These are phyloP conservation scores for Stephania yunnanensis DNA, from an alignment of 164 flowering plant species.

Conservation along the genomic window DNA sequence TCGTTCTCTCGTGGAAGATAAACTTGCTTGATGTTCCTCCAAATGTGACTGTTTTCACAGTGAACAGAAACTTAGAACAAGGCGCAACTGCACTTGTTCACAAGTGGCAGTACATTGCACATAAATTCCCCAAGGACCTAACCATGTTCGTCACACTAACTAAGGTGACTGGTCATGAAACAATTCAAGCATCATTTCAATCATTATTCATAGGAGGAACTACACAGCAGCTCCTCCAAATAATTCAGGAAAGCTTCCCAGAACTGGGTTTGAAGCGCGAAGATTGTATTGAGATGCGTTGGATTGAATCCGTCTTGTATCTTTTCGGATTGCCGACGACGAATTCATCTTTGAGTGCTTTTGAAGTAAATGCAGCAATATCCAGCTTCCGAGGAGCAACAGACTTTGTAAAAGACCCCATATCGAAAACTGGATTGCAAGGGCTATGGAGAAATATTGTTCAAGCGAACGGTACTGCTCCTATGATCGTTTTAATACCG, in stretches of 20 bases:
- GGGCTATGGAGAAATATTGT: constrained; percentile 9
- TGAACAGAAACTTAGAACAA: too few relatives aligned
- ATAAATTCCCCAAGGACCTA: too few relatives aligned
- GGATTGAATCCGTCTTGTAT: not conserved
- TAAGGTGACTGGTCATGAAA: too few relatives aligned
- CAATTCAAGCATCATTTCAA: not conserved
- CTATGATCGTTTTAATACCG: not conserved
- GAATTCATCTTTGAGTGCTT: not conserved
- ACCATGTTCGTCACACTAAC: too few relatives aligned
- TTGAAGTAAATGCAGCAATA: not conserved
- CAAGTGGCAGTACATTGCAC: too few relatives aligned
- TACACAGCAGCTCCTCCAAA: not conserved
- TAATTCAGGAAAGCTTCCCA: constrained; percentile 1
- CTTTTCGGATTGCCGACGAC: not conserved
- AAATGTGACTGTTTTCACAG: too few relatives aligned
- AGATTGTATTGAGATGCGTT: constrained; percentile 3
- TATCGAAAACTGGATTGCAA: constrained; percentile 13
- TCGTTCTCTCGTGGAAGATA: too few relatives aligned
- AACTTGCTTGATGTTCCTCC: too few relatives aligned
- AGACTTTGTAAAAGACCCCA: constrained; percentile 11
- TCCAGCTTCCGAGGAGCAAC: not conserved
- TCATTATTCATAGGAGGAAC: not conserved
- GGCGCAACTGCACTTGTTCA: too few relatives aligned
- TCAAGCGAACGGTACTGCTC: not conserved
- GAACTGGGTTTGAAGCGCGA: constrained; percentile 3